Conservation (phyloP, 1,284 basidiomycete genomes). For the Puccinia polysora region DNA sequence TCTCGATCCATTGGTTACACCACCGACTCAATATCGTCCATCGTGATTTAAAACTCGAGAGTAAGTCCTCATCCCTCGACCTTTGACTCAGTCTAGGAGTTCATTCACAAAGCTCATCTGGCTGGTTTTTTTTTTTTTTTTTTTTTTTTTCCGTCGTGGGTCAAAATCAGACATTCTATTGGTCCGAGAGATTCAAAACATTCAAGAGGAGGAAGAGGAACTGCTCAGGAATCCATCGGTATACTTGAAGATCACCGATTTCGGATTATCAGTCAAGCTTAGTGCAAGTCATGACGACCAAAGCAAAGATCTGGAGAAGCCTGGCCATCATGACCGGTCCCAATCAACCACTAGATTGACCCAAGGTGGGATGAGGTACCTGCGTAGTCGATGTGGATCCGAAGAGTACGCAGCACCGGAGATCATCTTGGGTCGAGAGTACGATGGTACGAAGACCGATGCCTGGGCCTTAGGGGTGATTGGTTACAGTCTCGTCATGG, state of each 20-base stretch:
- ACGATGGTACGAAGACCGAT: slow-evolving; percentile 82
- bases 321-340: too few relatives aligned
- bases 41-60: slow-evolving; percentile 89
- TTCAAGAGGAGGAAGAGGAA: not conserved
- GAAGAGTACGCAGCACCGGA: slow-evolving; percentile 90
- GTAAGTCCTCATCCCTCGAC: slow-evolving; percentile 57
- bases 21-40: slow-evolving; percentile 74
- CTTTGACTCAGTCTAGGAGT: not conserved
- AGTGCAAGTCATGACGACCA: slow-evolving; percentile 1
- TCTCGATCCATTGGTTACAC: slow-evolving; percentile 85
- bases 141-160: slow-evolving; percentile 6
- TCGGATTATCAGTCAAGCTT: slow-evolving; percentile 65
- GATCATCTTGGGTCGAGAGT: slow-evolving; percentile 69
- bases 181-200: slow-evolving; percentile 22
- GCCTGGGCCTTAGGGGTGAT: slow-evolving; percentile 84
- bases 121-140: slow-evolving; percentile 5
- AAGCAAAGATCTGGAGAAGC: too few relatives aligned
- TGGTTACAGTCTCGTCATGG: slow-evolving; percentile 67
- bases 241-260: slow-evolving; percentile 75
- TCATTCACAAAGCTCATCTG: too few relatives aligned
- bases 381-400: slow-evolving; percentile 81
- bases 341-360: too few relatives aligned
- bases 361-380: slow-evolving; percentile 63
- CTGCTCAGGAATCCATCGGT: slow-evolving; percentile 8
- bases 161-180: slow-evolving; percentile 62